Percentiles rank a stretch among this genome's conserved stretches.
These are phyloP conservation scores for Mycena rosella DNA, from an alignment of 768 basidiomycete species.

Conservation along the genomic window DNA sequence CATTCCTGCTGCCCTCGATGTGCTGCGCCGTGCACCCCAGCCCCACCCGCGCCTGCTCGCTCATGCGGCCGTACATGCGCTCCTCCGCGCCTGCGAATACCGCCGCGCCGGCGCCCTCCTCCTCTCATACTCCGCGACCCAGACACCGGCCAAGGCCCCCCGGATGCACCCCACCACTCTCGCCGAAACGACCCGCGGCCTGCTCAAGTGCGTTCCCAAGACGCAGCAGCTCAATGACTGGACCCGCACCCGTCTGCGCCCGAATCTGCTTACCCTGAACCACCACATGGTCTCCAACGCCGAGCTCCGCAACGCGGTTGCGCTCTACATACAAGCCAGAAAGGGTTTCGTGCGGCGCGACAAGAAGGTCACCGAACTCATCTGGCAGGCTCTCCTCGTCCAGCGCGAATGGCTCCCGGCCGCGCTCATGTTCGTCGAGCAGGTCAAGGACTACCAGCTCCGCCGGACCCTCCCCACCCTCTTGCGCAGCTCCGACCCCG, in stretches of 20 bases:
- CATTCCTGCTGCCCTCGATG: not conserved
- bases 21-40: not conserved
- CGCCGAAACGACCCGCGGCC: not conserved
- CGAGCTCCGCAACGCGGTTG: conserved; percentile 19
- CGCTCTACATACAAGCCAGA: conserved; percentile 13
- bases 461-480: conserved; percentile 11
- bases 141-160: not conserved
- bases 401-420: conserved; percentile 32
- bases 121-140: not conserved
- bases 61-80: conserved; percentile 24
- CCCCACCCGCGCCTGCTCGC: conserved; percentile 19
- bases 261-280: not conserved
- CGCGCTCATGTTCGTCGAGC: conserved; percentile 10
- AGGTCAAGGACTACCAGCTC: conserved; percentile 22
- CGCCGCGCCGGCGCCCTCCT: conserved; percentile 7
- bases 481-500: conserved; percentile 1
- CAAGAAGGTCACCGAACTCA: not conserved
- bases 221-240: conserved; percentile 15
- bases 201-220: conserved; percentile 5
- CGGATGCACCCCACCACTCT: conserved; percentile 20
- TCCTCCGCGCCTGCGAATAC: not conserved
- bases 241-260: not conserved
- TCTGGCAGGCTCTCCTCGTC: conserved; percentile 4
- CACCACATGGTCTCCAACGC: conserved; percentile 14
- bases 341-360: conserved; percentile 2